A percentile compares a stretch with the other conserved stretches of the same genome.
phyloP scores from a whole-genome alignment of 345 rosid genomes.

The Passiflora organensis region DNA sequence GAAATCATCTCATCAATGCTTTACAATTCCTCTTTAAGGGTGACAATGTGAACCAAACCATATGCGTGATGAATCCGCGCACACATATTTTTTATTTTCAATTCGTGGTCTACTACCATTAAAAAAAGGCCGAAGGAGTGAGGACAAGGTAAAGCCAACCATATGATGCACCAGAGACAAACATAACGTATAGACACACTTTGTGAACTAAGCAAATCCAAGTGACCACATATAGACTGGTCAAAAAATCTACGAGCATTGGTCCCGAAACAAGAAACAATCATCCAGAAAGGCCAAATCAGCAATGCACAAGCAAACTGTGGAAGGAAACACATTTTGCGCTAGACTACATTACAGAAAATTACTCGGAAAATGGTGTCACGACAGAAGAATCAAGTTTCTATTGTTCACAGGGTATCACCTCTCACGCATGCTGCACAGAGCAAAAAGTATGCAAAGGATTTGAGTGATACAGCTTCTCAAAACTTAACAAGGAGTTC shows the following conservation, averaged over 20 bases:
- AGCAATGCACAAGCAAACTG: not conserved
- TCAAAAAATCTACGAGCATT: no score
- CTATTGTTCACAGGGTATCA: no score
- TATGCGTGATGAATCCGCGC: not conserved
- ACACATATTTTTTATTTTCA: conserved; percentile 18
- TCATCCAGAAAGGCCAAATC: not conserved
- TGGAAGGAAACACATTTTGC: not conserved
- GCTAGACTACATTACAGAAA: not conserved
- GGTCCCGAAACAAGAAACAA: not conserved
- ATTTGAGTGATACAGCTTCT: conserved; percentile 43
- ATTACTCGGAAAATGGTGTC: no score
- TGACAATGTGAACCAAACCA: not conserved
- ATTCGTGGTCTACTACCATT: conserved; percentile 21
- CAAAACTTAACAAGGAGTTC: no score
- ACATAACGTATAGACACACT: not conserved
- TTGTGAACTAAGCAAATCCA: not conserved
- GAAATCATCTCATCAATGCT: not conserved
- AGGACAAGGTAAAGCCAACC: no score
- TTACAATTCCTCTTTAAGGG: not conserved
- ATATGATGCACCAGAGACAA: not conserved
- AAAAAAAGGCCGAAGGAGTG: not conserved
- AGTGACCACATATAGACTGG: conserved; percentile 3
- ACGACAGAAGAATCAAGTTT: no score
- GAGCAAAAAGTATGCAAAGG: not conserved
- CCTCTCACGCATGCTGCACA: conserved; percentile 6